Conservation (phyloP, 2,329 filamentous ascomycete genomes). For the Alternaria sp. region DNA sequence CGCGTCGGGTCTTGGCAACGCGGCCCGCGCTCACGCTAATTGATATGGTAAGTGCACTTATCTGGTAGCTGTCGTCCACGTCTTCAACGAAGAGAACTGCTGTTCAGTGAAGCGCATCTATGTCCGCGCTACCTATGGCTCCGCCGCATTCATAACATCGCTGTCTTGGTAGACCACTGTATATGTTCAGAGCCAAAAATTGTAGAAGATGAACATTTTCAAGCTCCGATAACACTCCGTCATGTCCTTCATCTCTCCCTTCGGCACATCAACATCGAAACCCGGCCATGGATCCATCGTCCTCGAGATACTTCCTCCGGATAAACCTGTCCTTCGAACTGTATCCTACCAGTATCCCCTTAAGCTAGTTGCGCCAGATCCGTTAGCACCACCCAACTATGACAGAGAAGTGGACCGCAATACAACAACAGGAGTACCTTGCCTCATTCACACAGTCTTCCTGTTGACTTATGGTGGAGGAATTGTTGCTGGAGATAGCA, state of each 20-base stretch:
- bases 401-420: constrained; percentile 5
- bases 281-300: constrained; percentile 83
- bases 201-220: constrained; percentile 20
- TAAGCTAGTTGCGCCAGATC: constrained; percentile 85
- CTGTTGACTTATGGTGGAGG: constrained; percentile 94
- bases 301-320: constrained; percentile 74
- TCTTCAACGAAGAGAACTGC: not conserved
- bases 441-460: constrained; percentile 78
- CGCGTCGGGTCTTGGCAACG: constrained; percentile 11
- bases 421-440: constrained; percentile 29
- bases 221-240: constrained; percentile 19
- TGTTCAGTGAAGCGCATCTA: not conserved
- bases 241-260: constrained; percentile 68
- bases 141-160: not conserved
- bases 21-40: constrained; percentile 11
- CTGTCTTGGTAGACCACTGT: not conserved
- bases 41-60: constrained; percentile 2
- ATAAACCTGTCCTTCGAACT: constrained; percentile 73
- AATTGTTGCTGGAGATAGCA: constrained; percentile 84
- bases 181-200: not conserved
- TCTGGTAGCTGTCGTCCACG: not conserved
- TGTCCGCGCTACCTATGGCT: not conserved
- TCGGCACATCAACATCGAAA: constrained; percentile 74
- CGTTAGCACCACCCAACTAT: constrained; percentile 63
- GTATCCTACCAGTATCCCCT: constrained; percentile 93